phyloP scores from a whole-genome alignment of 2,329 filamentous ascomycete species.

The Fusarium bulbicola region DNA sequence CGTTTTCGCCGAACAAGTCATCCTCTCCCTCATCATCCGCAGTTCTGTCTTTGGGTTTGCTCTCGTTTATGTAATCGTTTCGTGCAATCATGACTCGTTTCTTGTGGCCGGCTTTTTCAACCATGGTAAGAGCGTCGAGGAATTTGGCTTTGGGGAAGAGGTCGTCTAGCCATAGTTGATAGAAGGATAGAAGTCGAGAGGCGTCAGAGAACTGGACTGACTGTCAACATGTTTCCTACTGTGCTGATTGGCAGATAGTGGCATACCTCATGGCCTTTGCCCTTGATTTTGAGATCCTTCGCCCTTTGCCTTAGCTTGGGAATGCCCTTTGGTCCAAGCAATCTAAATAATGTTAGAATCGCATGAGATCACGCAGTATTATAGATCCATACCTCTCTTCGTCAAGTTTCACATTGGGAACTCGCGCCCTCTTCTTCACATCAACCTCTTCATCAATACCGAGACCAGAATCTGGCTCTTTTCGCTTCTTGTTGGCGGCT shows the following conservation, averaged over 20 bases:
- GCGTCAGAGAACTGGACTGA: constrained; percentile 81
- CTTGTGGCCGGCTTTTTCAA: constrained; percentile 92
- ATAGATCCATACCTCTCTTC: constrained; percentile 68
- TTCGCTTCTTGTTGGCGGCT: constrained; percentile 57
- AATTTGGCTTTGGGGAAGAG: constrained; percentile 96
- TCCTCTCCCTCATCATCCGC: constrained; percentile 44
- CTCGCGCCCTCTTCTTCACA: constrained; percentile 76
- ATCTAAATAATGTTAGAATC: constrained; percentile 53
- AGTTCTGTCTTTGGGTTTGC: constrained; percentile 60
- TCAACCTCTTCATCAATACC: constrained; percentile 90
- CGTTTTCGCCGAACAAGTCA: constrained; percentile 37
- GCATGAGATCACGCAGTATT: not conserved
- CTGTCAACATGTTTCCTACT: not conserved
- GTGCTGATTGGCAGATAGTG: not conserved
- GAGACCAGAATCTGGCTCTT: constrained; percentile 62
- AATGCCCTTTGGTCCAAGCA: constrained; percentile 86
- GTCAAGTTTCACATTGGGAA: constrained; percentile 85
- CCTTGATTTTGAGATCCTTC: constrained; percentile 80
- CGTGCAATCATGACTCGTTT: constrained; percentile 79
- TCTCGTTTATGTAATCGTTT: constrained; percentile 85
- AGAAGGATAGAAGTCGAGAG: constrained; percentile 83
- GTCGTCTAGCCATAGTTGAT: constrained; percentile 97
- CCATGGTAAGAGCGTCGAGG: constrained; percentile 85
- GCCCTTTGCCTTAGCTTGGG: constrained; percentile 80
- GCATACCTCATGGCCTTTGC: constrained; percentile 88